Percentiles rank a stretch among this genome's conserved stretches.
phyloP scores from a whole-genome alignment of 2,329 filamentous ascomycete genomes.

The Stachybotrys elegans region DNA sequence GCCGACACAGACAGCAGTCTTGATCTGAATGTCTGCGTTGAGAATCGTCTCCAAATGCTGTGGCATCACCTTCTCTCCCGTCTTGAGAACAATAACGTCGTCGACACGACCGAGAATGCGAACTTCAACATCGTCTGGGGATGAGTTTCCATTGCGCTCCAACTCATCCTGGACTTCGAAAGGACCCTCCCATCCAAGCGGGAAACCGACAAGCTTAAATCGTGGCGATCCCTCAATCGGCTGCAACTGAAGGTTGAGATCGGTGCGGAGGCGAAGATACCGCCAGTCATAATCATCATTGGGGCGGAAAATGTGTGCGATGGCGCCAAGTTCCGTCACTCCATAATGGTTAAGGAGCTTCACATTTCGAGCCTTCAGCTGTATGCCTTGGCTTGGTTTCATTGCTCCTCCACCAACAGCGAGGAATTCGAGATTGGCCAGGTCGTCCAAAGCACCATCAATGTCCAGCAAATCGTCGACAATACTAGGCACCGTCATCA shows the following conservation, averaged over 20 bases:
- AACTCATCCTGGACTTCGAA: slow-evolving; percentile 27
- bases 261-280: slow-evolving; percentile 22
- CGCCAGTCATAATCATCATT: slow-evolving; percentile 20
- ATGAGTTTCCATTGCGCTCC: slow-evolving; percentile 11
- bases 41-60: slow-evolving; percentile 9
- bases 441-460: slow-evolving; percentile 4
- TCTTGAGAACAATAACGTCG: slow-evolving; percentile 13
- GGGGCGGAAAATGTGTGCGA: slow-evolving; percentile 25
- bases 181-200: slow-evolving; percentile 15
- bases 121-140: slow-evolving; percentile 9
- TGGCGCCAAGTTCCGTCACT: slow-evolving; percentile 25
- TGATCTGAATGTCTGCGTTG: slow-evolving; percentile 3
- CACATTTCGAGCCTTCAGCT: slow-evolving; percentile 13
- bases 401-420: slow-evolving; percentile 23
- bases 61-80: slow-evolving; percentile 13
- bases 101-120: slow-evolving; percentile 24
- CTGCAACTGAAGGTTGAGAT: slow-evolving; percentile 18
- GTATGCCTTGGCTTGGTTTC: slow-evolving; percentile 12
- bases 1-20: slow-evolving; percentile 9
- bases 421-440: slow-evolving; percentile 19
- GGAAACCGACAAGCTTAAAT: slow-evolving; percentile 19
- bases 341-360: slow-evolving; percentile 28
- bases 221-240: slow-evolving; percentile 8
- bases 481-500: slow-evolving; percentile 28
- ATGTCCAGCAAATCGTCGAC: slow-evolving; percentile 21